phyloP scores from a whole-genome alignment of 129 eudicot genomes.

The Escallonia rubra region DNA sequence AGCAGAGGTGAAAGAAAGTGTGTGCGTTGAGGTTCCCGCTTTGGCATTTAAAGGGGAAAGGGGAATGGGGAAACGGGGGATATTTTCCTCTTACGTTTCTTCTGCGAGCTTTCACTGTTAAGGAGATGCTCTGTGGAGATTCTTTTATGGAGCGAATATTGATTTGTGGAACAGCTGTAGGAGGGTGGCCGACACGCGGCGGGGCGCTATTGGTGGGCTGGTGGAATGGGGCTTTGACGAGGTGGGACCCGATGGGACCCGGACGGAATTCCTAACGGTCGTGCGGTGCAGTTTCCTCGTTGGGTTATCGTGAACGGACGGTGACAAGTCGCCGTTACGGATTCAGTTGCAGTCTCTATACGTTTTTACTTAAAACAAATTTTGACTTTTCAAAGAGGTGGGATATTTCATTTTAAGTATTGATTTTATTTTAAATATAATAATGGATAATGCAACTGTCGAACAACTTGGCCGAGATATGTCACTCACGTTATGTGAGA shows the following conservation, averaged over 20 bases:
- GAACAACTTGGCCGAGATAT: too few relatives aligned
- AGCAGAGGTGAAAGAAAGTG: conserved; percentile 1
- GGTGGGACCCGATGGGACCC: conserved; percentile 9
- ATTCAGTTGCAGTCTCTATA: too few relatives aligned
- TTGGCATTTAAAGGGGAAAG: conserved; percentile 10
- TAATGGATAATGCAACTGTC: too few relatives aligned
- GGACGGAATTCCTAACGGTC: conserved; percentile 12
- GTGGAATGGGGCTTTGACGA: neutral
- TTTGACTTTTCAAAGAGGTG: too few relatives aligned
- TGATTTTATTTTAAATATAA: too few relatives aligned
- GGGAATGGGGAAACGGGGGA: neutral
- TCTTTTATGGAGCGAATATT: neutral
- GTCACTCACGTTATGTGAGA: too few relatives aligned
- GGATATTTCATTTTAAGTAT: too few relatives aligned
- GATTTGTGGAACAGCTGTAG: too few relatives aligned
- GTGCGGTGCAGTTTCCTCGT: neutral
- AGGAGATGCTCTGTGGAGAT: neutral
- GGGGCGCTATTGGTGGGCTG: neutral
- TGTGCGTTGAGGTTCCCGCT: conserved; percentile 2
- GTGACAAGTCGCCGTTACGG: conserved; percentile 13
- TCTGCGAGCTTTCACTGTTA: neutral
- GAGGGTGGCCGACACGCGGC: conserved; percentile 1
- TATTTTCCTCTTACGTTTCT: neutral
- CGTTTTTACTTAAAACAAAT: too few relatives aligned
- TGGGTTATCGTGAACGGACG: neutral